Percentiles rank a stretch among this genome's conserved stretches.
These are phyloP conservation scores for Hericium coralloides DNA, from an alignment of 768 basidiomycete species.

Conservation along the genomic window DNA sequence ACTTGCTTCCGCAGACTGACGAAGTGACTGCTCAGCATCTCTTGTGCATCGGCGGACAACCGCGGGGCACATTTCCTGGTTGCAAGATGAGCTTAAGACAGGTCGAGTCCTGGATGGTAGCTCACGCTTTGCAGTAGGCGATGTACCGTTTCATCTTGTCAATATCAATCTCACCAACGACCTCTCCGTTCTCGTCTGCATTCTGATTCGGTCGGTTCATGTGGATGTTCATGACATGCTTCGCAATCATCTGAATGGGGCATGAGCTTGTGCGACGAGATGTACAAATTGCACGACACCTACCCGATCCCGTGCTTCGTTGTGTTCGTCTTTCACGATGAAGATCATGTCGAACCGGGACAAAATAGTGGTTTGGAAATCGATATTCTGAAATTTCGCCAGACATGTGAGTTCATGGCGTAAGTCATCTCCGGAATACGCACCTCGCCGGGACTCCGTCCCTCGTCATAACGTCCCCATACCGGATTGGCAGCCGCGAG, in stretches of 20 bases:
- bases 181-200: conserved; percentile 52
- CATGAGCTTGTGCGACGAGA: not conserved
- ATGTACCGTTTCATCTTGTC: conserved; percentile 99
- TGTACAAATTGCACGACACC: conserved; percentile 14
- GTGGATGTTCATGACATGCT: conserved; percentile 97
- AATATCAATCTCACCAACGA: conserved; percentile 82
- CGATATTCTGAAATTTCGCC: conserved; percentile 58
- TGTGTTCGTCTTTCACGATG: conserved; percentile 97
- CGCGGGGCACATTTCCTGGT: conserved; percentile 92
- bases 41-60: conserved; percentile 86
- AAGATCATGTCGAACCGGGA: conserved; percentile 99
- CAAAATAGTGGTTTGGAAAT: conserved; percentile 96
- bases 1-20: conserved; percentile 89
- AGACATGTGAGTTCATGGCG: not conserved
- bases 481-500: conserved; percentile 98
- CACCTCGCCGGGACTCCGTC: conserved; percentile 90
- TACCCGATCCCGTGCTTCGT: conserved; percentile 86
- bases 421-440: conserved; percentile 1
- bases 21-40: conserved; percentile 94
- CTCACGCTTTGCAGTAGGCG: conserved; percentile 89
- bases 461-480: conserved; percentile 96
- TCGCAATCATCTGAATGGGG: conserved; percentile 73
- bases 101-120: not conserved
- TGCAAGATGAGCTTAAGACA: not conserved
- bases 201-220: conserved; percentile 81